These are phyloP conservation scores for Cadophora sp. DNA, from an alignment of 2,329 filamentous ascomycete genomes.

Conservation along the genomic window DNA sequence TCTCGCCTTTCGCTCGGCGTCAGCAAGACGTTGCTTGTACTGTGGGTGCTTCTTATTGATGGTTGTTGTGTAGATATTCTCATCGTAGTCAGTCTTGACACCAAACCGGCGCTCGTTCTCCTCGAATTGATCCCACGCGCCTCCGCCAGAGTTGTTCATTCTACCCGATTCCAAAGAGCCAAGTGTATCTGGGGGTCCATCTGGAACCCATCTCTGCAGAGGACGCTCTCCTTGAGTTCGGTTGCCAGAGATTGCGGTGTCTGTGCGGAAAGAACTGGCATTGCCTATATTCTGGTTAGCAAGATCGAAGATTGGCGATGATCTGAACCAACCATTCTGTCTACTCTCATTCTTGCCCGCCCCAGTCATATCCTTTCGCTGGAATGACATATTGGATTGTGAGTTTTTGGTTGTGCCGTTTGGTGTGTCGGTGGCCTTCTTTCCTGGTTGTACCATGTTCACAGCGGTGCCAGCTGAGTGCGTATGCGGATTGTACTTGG, in stretches of 20 bases:
- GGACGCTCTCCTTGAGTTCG: conserved; percentile 73
- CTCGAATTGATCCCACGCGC: conserved; percentile 90
- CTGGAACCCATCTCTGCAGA: conserved; percentile 83
- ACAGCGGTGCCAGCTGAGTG: conserved; percentile 22
- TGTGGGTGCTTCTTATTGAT: conserved; percentile 86
- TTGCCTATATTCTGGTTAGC: conserved; percentile 58
- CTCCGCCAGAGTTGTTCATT: conserved; percentile 39
- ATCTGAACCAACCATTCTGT: conserved; percentile 60
- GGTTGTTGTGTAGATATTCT: conserved; percentile 90
- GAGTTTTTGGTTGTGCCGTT: conserved; percentile 57
- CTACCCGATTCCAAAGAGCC: conserved; percentile 68
- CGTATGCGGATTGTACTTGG: neutral
- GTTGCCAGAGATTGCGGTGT: conserved; percentile 83
- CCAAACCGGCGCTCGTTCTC: conserved; percentile 89
- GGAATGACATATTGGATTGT: conserved; percentile 62
- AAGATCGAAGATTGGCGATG: neutral
- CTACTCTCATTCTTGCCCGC: conserved; percentile 56
- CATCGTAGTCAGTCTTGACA: conserved; percentile 87
- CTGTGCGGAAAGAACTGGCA: conserved; percentile 78
- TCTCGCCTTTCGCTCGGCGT: conserved; percentile 82
- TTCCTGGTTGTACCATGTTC: conserved; percentile 70
- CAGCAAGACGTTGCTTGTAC: conserved; percentile 78
- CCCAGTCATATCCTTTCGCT: conserved; percentile 65
- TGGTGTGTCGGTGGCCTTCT: conserved; percentile 44
- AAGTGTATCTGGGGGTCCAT: conserved; percentile 66